Percentiles rank a stretch among this genome's conserved stretches.
phyloP scores from a whole-genome alignment of 208 protist genomes.

The Crithidia mellificae region DNA sequence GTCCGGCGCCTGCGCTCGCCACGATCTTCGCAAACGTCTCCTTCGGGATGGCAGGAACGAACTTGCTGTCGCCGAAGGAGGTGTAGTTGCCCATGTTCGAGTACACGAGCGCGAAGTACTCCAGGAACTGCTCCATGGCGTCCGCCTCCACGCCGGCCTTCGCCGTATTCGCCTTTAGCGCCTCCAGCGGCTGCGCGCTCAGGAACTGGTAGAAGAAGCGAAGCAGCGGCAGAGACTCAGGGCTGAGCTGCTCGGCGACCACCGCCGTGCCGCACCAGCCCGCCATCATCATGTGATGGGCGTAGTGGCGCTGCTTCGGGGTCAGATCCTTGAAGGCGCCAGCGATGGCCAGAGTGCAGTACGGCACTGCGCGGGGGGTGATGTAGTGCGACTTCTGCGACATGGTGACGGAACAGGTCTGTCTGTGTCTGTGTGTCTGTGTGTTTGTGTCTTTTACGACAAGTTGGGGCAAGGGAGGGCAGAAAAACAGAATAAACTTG shows the following conservation, averaged over 20 bases:
- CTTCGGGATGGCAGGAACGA: conserved; percentile 66
- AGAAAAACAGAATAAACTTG: too few species aligned
- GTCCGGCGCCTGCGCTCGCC: conserved; percentile 14
- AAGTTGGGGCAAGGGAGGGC: not conserved
- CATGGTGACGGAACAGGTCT: too few species aligned
- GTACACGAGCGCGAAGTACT: conserved; percentile 85
- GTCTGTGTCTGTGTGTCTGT: not conserved
- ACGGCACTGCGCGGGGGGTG: conserved; percentile 66
- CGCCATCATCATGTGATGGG: conserved; percentile 73
- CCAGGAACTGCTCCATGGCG: conserved; percentile 57
- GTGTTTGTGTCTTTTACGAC: not conserved
- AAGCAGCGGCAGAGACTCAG: conserved; percentile 64
- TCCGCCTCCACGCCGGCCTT: conserved; percentile 40
- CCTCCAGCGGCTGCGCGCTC: conserved; percentile 24
- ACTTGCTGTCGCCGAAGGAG: conserved; percentile 94
- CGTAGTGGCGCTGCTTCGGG: conserved; percentile 73
- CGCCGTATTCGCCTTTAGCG: conserved; percentile 20
- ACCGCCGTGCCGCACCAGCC: conserved; percentile 61
- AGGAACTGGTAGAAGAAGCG: conserved; percentile 53
- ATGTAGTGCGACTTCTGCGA: conserved; percentile 37
- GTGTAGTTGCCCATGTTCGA: conserved; percentile 94
- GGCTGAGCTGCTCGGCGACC: conserved; percentile 55
- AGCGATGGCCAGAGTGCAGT: conserved; percentile 57
- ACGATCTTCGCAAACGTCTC: conserved; percentile 65
- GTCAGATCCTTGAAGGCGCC: conserved; percentile 80